Evolutionary conservation across 2,329 filamentous ascomycete species (phyloP), one percentile per base, ranked within the genome.

Genomic region (Aspergillaceae sp.): DNA sequence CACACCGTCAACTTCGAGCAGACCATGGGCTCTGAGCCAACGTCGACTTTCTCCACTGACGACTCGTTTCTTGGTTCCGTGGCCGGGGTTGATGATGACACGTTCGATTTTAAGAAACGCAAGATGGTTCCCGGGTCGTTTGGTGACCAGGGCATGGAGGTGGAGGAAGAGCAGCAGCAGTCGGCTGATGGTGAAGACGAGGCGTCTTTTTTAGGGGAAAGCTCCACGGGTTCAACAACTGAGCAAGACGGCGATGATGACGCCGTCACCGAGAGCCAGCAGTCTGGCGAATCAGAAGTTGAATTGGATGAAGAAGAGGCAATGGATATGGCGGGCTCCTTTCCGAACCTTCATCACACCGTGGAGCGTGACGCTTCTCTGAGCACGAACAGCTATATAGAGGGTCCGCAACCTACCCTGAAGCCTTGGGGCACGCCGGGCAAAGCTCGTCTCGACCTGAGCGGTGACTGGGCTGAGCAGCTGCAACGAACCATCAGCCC

Each of bases 401-500:
- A 74, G 44, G 65, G 57, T 47, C 19, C 19, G 19, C 62, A 59
- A 51, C 59, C 56, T 34, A 56, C 56, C 29, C 55, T 60, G 41
- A 63, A 53, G 42, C 60, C 56, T 37, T 65, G 62, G 49, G 61
- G 58, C 49, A 80, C 76, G n/a, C 78, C 78, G 42, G 64, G 73
- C 28, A 79, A 80, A 65, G 63, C 67, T 47, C 66, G 71, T 50
- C 71, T 74, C 43, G 67, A 74, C 56, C 73, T 78, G 52, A 86
- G 84, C 45, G 87, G 90, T 49, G 86, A 95, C 63, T 98, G 92
- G 92, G 85, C 89, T 56, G 86, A 92, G 56, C 90, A 96, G 72
- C 76, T 98, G 52, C 87, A 89, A 64, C 89, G 89, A 55, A 97
- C 92, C 4, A 88, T 97, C 56, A 95, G 88, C 60, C 91, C 92